Percentiles rank a stretch among this genome's conserved stretches.
Evolutionary conservation across 2,329 filamentous ascomycete species (phyloP).

Genomic region (Cytospora mali): DNA sequence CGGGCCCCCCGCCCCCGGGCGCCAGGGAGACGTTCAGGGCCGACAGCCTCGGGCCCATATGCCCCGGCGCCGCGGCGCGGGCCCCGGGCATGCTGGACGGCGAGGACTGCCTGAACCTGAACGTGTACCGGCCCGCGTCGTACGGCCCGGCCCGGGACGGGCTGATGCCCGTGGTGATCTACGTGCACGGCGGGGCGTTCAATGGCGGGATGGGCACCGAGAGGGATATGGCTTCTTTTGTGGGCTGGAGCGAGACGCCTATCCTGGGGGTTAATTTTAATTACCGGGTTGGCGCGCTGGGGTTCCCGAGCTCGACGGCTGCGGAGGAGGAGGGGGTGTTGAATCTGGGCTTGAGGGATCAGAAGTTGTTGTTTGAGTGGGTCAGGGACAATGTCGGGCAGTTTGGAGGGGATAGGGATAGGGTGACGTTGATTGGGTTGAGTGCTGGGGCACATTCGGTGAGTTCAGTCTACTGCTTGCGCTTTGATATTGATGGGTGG

Average conservation of each 20-base stretch:
- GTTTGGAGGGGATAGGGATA: conserved; percentile 62
- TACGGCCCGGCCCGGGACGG: conserved; percentile 25
- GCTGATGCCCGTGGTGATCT: conserved; percentile 56
- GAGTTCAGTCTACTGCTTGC: conserved; percentile 26
- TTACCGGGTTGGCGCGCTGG: conserved; percentile 68
- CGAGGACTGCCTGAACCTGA: conserved; percentile 58
- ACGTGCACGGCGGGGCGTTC: conserved; percentile 66
- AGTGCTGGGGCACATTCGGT: conserved; percentile 67
- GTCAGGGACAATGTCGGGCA: conserved; percentile 59
- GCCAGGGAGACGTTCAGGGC: conserved; percentile 37
- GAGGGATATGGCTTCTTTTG: conserved; percentile 64
- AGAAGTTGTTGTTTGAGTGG: conserved; percentile 62
- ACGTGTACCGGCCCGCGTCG: conserved; percentile 49
- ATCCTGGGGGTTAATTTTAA: conserved; percentile 63
- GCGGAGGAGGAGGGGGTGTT: conserved; percentile 57
- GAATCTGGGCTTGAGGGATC: conserved; percentile 68
- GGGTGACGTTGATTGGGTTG: conserved; percentile 63
- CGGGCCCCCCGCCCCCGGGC: conserved; percentile 20
- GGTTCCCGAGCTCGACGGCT: conserved; percentile 65
- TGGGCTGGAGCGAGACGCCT: conserved; percentile 55
- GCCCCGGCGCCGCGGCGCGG: conserved; percentile 40
- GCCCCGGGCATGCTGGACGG: conserved; percentile 33
- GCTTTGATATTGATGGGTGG: not conserved
- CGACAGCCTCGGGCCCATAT: conserved; percentile 42
- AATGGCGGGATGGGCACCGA: conserved; percentile 55